Base-by-base conservation (phyloP, 1,284 basidiomycete genomes). In the Cutaneotrichosporon cavernicola region DNA sequence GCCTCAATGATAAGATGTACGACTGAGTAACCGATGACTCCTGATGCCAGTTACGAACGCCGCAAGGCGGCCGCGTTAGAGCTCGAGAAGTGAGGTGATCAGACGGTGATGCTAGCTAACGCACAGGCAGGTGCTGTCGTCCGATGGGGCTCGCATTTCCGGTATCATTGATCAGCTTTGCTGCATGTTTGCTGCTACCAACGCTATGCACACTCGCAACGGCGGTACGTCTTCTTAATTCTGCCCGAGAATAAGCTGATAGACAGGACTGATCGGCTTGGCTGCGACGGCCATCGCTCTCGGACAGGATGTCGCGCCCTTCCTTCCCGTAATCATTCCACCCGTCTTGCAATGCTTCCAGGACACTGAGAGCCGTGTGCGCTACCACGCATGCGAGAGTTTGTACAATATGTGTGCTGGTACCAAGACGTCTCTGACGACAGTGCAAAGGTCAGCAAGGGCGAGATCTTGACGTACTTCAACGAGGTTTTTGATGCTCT, bases 401-500 rank as follows among this genome's bases (percentile, higher is more conserved):
- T 84, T 99, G 73, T 99, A 99, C 84, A 99, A 99, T 82, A 97
- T 99, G 72, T 81, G 63, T 61, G 78, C 61, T 32, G 21, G n/a
- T 11, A 9, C 26, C 32, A 7, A n/a, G 14, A 4, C 4, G 22
- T 43, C 60, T 26, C 63, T 46, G 51, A 57, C 31, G 4, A 21
- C 71, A 81, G 80, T 64, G 90, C 91, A 40, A 97, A 99, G 81
- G 95, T 98, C 8, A 97, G 94, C 62, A 97, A 97, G 77, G 96
- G 96, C 43, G 96, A 98, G 81, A 90, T 98, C 49, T 82, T 99
- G 66, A 88, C 97, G 22, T 97, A 96, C 79, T 99, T 99, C 82
- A 99, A 99, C 76, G 92, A 96, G 65, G 92, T 97, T 63, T 99
- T 99, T 73, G 97, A 99, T 80, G 90, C 92, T 1, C 85, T 99